Evolutionary conservation across 805 yeast genomes (phyloP), one percentile per base, ranked within the genome.

Genomic region (Lachancea quebecensis): DNA sequence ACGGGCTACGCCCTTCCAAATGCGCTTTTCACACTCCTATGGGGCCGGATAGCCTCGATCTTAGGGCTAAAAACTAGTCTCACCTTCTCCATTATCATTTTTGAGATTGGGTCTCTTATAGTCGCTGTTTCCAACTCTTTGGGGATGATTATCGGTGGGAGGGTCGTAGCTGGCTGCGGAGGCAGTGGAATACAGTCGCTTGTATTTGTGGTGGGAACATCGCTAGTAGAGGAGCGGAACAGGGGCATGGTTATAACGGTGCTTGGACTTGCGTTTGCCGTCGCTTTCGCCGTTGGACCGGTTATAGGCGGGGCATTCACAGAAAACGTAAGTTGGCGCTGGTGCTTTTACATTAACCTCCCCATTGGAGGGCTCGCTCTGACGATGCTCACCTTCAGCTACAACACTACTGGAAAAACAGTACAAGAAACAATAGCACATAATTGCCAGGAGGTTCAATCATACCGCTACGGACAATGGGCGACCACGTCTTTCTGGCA

Each of bases 321-420:
- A 1, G 63, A 76, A 2, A 65, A 73, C 42, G 77, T 72, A 3
- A 65, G 77, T 12, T 83, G 89, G 89, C 69, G 89, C 55, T 82
- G 89, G 87, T 78, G 86, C 54, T 84, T 82, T 58, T 84, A 78
- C 62, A 70, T 84, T 50, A 83, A 82, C 59, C 59, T 84, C 30
- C 86, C 88, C 2, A 61, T 81, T 30, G 85, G 85, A n/a, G 87
- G 82, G 1, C 28, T 52, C 7, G 64, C 62, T 2, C 38, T 53
- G 16, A 32, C 47, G 3, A 17, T 57, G 21, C 55, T 60, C 32
- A 27, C 46, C 2, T 2, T 46, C 10, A 48, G 51, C 36, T 56
- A 57, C 46, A 53, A 53, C 31, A 57, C 57, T 5, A 18, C 36
- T 3, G 32, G 39, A 11, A n/a, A 28, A 27, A 27, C 14, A n/a